Evolutionary conservation across 148 eudicot genomes (phyloP), one percentile per base, ranked within the genome.

Genomic region (Rhododendron kiyosumense): DNA sequence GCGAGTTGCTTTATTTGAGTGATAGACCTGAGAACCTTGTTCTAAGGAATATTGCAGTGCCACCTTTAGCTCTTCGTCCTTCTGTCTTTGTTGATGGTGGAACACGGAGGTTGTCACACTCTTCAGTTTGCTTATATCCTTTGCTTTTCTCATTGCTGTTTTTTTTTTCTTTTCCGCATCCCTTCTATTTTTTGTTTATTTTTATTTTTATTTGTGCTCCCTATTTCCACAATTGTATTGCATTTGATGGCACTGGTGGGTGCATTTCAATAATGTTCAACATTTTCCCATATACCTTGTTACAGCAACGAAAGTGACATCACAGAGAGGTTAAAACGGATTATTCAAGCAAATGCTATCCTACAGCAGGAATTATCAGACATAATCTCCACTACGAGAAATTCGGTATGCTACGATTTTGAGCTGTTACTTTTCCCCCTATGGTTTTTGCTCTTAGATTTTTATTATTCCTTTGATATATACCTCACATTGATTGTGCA

Each of bases 1-100:
- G 94, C 65, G 98, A 97, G 85, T 83, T 97, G 89, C 96, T 97
- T 73, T 94, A 95, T 88, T 84, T 95, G 34, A 84, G 82, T 84
- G 95, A 90, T 83, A 97, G 99, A 90, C 99, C 99, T 5, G 98
- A 97, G 88, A 97, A 93, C 59, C 96, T 97, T 85, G 49, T 97
- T 74, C 88, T 93, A 63, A 91, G 93, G 61, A 92, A 81, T 88
- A 89, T 97, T 63, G 89, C 91, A 51, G 98, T 97, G 88, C 99
- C 99, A n/a, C 99, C 99, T 36, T 85, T 89, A 87, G 85, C 98
- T 88, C 87, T 97, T 83, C 99, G 99, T 24, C 99, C 99, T 88
- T 97, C 99, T 86, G 95, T 94, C 85, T 87, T 92, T 88, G 96
- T 93, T 73, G 99, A 94, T 57, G 96, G 98, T 90, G 95, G 96